Evolutionary conservation across 805 yeast genomes (phyloP).

Genomic region (Yarrowia bubula): DNA sequence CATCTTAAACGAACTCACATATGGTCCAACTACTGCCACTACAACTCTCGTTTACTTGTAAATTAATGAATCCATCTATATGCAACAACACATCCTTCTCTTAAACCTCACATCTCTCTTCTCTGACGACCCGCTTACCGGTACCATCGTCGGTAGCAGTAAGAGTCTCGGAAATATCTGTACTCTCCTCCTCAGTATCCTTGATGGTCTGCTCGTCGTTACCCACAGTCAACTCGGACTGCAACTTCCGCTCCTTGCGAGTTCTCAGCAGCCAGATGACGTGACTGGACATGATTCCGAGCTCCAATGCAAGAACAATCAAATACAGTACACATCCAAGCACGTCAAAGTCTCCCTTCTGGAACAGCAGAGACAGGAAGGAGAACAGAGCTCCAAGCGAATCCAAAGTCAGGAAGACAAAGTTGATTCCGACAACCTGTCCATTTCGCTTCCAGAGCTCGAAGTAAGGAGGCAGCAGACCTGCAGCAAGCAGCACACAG

Average conservation of each 20-base stretch:
- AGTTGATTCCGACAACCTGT: constrained; percentile 84
- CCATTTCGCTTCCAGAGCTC: constrained; percentile 80
- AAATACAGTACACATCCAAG: constrained; percentile 76
- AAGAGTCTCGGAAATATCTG: not conserved
- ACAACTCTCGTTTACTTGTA: too few relatives aligned
- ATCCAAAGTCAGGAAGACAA: constrained; percentile 72
- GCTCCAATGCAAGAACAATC: constrained; percentile 68
- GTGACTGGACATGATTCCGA: constrained; percentile 74
- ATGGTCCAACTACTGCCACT: too few relatives aligned
- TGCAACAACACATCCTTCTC: not conserved
- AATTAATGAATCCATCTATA: not conserved
- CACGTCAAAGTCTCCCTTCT: constrained; percentile 60
- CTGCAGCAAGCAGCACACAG: constrained; percentile 67
- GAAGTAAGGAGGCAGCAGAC: constrained; percentile 84
- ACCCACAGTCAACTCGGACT: not conserved
- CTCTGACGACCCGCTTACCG: not conserved
- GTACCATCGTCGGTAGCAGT: not conserved
- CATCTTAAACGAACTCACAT: too few relatives aligned
- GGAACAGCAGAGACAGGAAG: constrained; percentile 57
- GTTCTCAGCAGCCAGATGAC: constrained; percentile 58
- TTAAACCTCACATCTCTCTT: not conserved
- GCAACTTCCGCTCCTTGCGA: constrained; percentile 28
- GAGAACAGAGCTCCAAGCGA: constrained; percentile 80
- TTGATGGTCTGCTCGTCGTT: not conserved
- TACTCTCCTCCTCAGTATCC: not conserved